A percentile compares a stretch with the other conserved stretches of the same genome.
Evolutionary conservation across 192 early-diverging fungal species (phyloP).

Genomic region (Entomortierella lignicola): DNA sequence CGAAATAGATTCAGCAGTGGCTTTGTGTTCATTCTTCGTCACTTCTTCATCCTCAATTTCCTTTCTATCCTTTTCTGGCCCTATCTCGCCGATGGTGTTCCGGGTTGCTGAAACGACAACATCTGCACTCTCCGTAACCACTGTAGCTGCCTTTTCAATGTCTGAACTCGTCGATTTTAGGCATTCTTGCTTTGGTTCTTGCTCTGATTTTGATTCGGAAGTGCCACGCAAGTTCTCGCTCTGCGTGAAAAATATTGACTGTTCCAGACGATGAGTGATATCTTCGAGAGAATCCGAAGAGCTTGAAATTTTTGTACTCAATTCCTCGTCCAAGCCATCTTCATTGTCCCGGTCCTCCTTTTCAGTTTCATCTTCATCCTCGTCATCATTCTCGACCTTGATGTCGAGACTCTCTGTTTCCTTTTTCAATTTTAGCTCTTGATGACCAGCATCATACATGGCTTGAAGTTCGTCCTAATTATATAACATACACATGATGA

Average conservation of each 20-base stretch:
- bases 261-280: slow-evolving; percentile 26
- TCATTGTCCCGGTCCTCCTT: slow-evolving; percentile 19
- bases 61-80: too few relatives aligned
- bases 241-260: slow-evolving; percentile 23
- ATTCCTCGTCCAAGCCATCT: slow-evolving; percentile 6
- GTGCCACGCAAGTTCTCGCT: not conserved
- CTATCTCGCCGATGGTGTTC: too few relatives aligned
- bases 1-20: too few relatives aligned
- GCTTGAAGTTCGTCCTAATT: slow-evolving; percentile 39
- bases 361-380: slow-evolving; percentile 29
- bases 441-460: slow-evolving; percentile 39
- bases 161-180: too few relatives aligned
- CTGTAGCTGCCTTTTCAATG: too few relatives aligned
- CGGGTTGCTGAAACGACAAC: too few relatives aligned
- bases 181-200: not conserved
- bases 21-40: too few relatives aligned
- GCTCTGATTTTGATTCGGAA: not conserved
- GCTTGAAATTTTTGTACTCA: not conserved
- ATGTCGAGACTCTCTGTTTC: slow-evolving; percentile 1
- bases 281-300: slow-evolving; percentile 21
- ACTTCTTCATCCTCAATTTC: too few relatives aligned
- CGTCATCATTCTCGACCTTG: not conserved
- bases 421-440: slow-evolving; percentile 10
- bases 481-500: too few relatives aligned
- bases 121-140: too few relatives aligned